Percentiles rank a stretch among this genome's conserved stretches.
These are phyloP conservation scores for Leptodontidium sp. DNA, from an alignment of 2,329 filamentous ascomycete species.

Conservation along the genomic window DNA sequence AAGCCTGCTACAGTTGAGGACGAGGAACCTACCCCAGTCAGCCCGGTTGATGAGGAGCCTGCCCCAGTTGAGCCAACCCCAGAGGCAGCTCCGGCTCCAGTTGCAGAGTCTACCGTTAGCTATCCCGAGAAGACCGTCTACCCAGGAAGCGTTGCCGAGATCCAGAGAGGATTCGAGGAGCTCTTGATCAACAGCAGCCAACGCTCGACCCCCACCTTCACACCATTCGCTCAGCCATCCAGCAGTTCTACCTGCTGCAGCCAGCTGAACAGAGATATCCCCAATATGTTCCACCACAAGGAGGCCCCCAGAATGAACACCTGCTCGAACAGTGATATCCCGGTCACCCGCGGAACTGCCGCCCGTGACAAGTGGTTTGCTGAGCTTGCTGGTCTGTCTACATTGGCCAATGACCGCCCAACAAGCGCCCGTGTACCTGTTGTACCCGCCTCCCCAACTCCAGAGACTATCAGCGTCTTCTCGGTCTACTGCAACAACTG, in stretches of 20 bases:
- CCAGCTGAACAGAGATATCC: conserved; percentile 20
- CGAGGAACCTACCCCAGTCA: conserved; percentile 46
- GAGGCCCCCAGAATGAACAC: conserved; percentile 31
- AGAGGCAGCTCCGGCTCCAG: conserved; percentile 14
- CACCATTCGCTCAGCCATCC: conserved; percentile 10
- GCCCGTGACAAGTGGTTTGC: conserved; percentile 48
- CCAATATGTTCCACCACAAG: conserved; percentile 28
- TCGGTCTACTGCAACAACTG: conserved; percentile 96
- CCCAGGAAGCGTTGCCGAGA: conserved; percentile 38
- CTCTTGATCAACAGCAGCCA: conserved; percentile 27
- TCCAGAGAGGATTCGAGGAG: conserved; percentile 44
- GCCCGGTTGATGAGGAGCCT: conserved; percentile 30
- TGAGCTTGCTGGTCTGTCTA: conserved; percentile 42
- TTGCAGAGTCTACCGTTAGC: conserved; percentile 21
- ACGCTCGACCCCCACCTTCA: conserved; percentile 14
- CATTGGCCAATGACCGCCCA: conserved; percentile 38
- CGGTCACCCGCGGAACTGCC: conserved; percentile 40
- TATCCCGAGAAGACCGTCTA: conserved; percentile 32
- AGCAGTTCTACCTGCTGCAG: conserved; percentile 29
- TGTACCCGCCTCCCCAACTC: conserved; percentile 20
- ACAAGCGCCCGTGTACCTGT: conserved; percentile 26
- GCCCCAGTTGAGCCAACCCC: conserved; percentile 20
- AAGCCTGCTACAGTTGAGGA: conserved; percentile 60
- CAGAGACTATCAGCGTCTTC: conserved; percentile 57
- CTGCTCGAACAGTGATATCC: conserved; percentile 39